Evolutionary conservation across 2,329 filamentous ascomycete genomes (phyloP).

Genomic region (Bipolaris gigantea): DNA sequence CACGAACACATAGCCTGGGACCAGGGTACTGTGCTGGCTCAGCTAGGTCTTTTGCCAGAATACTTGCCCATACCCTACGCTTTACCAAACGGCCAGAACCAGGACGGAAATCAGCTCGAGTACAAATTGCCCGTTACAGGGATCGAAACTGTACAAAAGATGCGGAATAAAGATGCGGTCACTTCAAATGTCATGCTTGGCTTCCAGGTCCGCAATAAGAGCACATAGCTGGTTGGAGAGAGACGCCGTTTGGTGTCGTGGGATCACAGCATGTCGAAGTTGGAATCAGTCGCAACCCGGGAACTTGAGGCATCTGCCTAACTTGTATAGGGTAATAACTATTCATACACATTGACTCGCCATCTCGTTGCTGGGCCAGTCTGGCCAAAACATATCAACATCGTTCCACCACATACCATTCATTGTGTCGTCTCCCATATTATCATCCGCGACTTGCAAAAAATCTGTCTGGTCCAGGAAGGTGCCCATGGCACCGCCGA

Average conservation of each 20-base stretch:
- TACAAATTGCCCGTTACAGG: slow-evolving; percentile 63
- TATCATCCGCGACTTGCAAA: background rate
- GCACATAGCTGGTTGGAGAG: background rate
- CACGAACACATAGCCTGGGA: slow-evolving; percentile 73
- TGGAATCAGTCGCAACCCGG: background rate
- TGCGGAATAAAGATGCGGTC: slow-evolving; percentile 51
- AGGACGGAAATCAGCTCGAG: slow-evolving; percentile 51
- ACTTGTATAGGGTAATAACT: background rate
- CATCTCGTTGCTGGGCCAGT: background rate
- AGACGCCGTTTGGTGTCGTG: background rate
- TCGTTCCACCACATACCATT: background rate
- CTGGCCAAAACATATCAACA: slow-evolving; percentile 1
- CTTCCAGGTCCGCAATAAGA: slow-evolving; percentile 26
- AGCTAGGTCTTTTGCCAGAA: slow-evolving; percentile 64
- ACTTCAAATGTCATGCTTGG: slow-evolving; percentile 59
- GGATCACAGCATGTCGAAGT: background rate
- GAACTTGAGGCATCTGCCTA: background rate
- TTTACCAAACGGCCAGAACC: slow-evolving; percentile 28
- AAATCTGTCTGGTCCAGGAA: background rate
- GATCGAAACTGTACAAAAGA: slow-evolving; percentile 54
- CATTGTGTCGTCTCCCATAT: background rate
- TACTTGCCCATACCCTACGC: slow-evolving; percentile 62
- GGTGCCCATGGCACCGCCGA: background rate
- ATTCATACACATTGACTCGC: background rate
- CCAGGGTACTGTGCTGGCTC: slow-evolving; percentile 61